Percentiles rank a stretch among this genome's conserved stretches.
Evolutionary conservation across 2,329 filamentous ascomycete species (phyloP).

Genomic region (Chaetomiaceae sp.): DNA sequence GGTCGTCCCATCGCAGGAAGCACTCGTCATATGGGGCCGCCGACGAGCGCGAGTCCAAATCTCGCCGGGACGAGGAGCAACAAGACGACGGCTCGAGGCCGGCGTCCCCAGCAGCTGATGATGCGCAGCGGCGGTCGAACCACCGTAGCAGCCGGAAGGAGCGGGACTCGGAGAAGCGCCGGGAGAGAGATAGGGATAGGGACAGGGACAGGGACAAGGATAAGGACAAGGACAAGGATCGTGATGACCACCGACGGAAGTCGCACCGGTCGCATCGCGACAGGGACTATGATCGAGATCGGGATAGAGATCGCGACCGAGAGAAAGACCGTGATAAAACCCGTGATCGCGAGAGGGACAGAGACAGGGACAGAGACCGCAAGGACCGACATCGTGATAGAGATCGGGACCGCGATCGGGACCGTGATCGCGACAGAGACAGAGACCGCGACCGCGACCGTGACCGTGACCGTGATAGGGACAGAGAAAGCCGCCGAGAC

Average conservation of each 20-base stretch:
- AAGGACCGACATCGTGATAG: slow-evolving; percentile 13
- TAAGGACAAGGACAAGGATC: slow-evolving; percentile 29
- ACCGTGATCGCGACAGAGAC: slow-evolving; percentile 15
- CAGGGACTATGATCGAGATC: slow-evolving; percentile 37
- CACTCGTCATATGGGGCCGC: slow-evolving; percentile 36
- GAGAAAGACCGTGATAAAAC: slow-evolving; percentile 33
- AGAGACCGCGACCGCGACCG: no score
- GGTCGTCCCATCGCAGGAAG: slow-evolving; percentile 40
- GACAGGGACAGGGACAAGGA: slow-evolving; percentile 35
- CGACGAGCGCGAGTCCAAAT: slow-evolving; percentile 44
- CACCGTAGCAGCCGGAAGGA: slow-evolving; percentile 54
- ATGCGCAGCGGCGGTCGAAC: slow-evolving; percentile 51
- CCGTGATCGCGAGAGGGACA: slow-evolving; percentile 38
- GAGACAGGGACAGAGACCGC: slow-evolving; percentile 36
- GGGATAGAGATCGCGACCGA: slow-evolving; percentile 37
- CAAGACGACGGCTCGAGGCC: slow-evolving; percentile 57
- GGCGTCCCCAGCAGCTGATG: slow-evolving; percentile 48
- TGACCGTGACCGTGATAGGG: slow-evolving; percentile 12
- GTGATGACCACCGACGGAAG: slow-evolving; percentile 36
- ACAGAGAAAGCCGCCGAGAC: slow-evolving; percentile 14
- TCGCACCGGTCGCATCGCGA: slow-evolving; percentile 39
- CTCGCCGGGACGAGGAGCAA: slow-evolving; percentile 31
- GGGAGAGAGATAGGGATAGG: slow-evolving; percentile 39
- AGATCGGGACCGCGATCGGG: slow-evolving; percentile 12
- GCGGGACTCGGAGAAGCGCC: slow-evolving; percentile 39